A percentile compares a stretch with the other conserved stretches of the same genome.
phyloP scores from a whole-genome alignment of 2,329 filamentous ascomycete species.

The Trichoderma sp. region DNA sequence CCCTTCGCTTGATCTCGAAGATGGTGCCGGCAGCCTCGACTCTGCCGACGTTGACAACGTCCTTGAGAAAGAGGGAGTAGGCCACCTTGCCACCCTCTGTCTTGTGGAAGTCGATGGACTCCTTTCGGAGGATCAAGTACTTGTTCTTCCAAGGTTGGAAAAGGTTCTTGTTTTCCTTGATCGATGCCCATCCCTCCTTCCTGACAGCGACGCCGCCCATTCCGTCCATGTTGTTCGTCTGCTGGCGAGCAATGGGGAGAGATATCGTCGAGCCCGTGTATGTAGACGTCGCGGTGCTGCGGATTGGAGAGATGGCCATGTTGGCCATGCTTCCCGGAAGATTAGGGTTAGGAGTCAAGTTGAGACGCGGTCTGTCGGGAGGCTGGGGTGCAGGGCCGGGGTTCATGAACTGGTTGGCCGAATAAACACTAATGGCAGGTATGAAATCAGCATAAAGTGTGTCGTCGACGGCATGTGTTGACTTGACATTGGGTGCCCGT shows the following conservation, averaged over 20 bases:
- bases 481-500: constrained; percentile 2
- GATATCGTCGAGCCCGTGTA: constrained; percentile 74
- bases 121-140: constrained; percentile 88
- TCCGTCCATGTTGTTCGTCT: constrained; percentile 62
- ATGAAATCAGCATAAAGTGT: constrained; percentile 27
- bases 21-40: constrained; percentile 90
- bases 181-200: constrained; percentile 79
- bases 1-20: constrained; percentile 84
- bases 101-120: constrained; percentile 93
- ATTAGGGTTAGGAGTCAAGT: constrained; percentile 74
- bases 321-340: constrained; percentile 78
- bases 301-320: constrained; percentile 73
- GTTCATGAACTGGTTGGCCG: constrained; percentile 83
- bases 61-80: constrained; percentile 81
- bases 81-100: constrained; percentile 83
- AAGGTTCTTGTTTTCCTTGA: constrained; percentile 89
- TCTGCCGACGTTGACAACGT: constrained; percentile 86
- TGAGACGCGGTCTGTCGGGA: constrained; percentile 81
- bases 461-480: constrained; percentile 1
- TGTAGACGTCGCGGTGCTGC: constrained; percentile 65
- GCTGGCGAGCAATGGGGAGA: constrained; percentile 66
- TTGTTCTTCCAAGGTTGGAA: constrained; percentile 88
- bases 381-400: constrained; percentile 91
- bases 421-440: constrained; percentile 53
- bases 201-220: constrained; percentile 71